Evolutionary conservation across 2,329 filamentous ascomycete species (phyloP), one percentile per base, ranked within the genome.

Genomic region (Iodosphaeria phyllophila): DNA sequence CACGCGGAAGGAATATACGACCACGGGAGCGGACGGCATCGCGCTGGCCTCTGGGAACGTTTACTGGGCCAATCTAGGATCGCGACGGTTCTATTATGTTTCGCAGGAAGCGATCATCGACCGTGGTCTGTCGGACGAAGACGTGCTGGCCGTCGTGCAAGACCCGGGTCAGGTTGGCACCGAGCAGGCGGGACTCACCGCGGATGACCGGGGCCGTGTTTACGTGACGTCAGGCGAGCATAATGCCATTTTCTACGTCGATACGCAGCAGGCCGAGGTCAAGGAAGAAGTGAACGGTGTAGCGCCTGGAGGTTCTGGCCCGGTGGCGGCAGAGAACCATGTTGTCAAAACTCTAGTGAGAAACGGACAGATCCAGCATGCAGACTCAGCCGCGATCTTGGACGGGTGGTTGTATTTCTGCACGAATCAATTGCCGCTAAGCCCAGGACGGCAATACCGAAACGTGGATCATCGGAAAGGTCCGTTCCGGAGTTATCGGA

Each of bases 191-290:
- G 51, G 51, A 5, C 48, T 53, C 32, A 51, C 48, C 3, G 50
- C 50, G 3, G 51, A 54, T 27, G 48, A 52, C 29, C 40, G 38
- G 8, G 51, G 50, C 2, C 37, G 49, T 2, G 41, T 56, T 6
- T 54, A 54, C 29, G 48, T 55, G 25, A 33, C 43, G 16, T 49
- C 50, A 5, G 46, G 41, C 26, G 52, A 56, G 35, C 51, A 54
- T 21, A 56, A 56, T 28, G 47, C 51, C 5, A 51, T 55, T 19
- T 52, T 50, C 35, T 53, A 54, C 26, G 47, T 54, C 24, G 45
- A 52, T 28, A 52, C 47, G 4, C 31, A 41, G 11, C 42, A 48
- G 30, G 35, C 39, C 2, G 35, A 47, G 26, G 36, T 46, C 10
- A 44, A 43, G 8, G 35, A 40, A 28, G 43, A 42, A 8, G 40